These are phyloP conservation scores for Phaeosphaeriaceae sp. DNA, from an alignment of 2,329 filamentous ascomycete species.

Conservation along the genomic window DNA sequence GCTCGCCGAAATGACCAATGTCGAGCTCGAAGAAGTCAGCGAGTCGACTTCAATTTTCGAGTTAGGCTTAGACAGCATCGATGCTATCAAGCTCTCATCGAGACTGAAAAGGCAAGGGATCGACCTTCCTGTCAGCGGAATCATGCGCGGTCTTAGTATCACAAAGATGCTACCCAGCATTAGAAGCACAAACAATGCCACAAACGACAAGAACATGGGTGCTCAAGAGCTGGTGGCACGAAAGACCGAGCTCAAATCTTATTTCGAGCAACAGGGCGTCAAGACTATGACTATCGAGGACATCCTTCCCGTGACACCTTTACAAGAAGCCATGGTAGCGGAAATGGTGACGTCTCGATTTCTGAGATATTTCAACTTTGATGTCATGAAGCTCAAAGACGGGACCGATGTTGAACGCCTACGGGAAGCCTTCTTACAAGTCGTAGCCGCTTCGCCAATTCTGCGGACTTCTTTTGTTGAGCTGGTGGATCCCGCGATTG, in stretches of 20 bases:
- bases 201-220: slow-evolving; percentile 2
- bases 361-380: slow-evolving; percentile 83
- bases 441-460: slow-evolving; percentile 70
- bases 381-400: slow-evolving; percentile 69
- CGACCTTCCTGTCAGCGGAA: slow-evolving; percentile 71
- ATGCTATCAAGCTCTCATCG: slow-evolving; percentile 83
- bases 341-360: slow-evolving; percentile 81
- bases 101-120: slow-evolving; percentile 69
- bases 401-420: slow-evolving; percentile 65
- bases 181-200: slow-evolving; percentile 4
- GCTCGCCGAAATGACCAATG: slow-evolving; percentile 67
- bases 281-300: slow-evolving; percentile 58
- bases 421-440: slow-evolving; percentile 65
- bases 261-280: slow-evolving; percentile 47
- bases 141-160: slow-evolving; percentile 77
- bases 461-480: slow-evolving; percentile 76
- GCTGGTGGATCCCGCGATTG: slow-evolving; percentile 66
- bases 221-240: slow-evolving; percentile 24
- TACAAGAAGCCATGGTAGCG: slow-evolving; percentile 86
- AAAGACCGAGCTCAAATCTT: slow-evolving; percentile 43
- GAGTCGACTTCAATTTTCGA: slow-evolving; percentile 74
- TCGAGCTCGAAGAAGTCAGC: slow-evolving; percentile 60
- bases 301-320: slow-evolving; percentile 76
- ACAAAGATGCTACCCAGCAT: slow-evolving; percentile 59
- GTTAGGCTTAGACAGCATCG: slow-evolving; percentile 89